These are phyloP conservation scores for Skeletonema costatum DNA, from an alignment of 108 stramenopile species.

Conservation along the genomic window DNA sequence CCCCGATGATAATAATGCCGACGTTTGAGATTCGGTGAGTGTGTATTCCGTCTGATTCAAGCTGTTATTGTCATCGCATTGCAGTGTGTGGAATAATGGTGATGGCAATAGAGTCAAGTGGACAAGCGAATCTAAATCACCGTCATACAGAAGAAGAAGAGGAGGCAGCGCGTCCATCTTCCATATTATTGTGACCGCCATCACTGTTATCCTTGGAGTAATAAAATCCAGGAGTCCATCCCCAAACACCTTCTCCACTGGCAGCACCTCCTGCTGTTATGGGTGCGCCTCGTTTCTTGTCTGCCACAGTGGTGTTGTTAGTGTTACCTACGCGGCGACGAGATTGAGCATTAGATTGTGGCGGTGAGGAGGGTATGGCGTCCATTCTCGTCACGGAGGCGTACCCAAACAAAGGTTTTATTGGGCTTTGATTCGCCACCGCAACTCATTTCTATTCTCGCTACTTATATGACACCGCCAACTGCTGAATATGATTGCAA, in stretches of 20 bases:
- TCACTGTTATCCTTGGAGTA: not conserved
- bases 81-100: too few relatives aligned
- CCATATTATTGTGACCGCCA: not conserved
- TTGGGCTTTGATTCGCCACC: not conserved
- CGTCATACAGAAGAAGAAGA: not conserved
- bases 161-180: not conserved
- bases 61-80: not conserved
- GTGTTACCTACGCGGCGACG: not conserved
- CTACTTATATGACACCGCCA: too few relatives aligned
- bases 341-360: not conserved
- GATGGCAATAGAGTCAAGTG: constrained; percentile 5
- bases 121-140: not conserved
- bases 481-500: too few relatives aligned
- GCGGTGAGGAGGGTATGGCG: not conserved
- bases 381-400: not conserved
- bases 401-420: constrained; percentile 18
- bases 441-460: not conserved
- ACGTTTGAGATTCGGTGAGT: constrained; percentile 8
- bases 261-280: not conserved
- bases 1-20: constrained; percentile 11
- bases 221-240: constrained; percentile 36
- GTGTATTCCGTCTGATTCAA: constrained; percentile 1
- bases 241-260: constrained; percentile 1
- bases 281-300: constrained; percentile 8
- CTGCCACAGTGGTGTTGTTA: not conserved